These are phyloP conservation scores for Cryptococcus sp. DNA, from an alignment of 1,284 basidiomycete genomes.

Conservation along the genomic window DNA sequence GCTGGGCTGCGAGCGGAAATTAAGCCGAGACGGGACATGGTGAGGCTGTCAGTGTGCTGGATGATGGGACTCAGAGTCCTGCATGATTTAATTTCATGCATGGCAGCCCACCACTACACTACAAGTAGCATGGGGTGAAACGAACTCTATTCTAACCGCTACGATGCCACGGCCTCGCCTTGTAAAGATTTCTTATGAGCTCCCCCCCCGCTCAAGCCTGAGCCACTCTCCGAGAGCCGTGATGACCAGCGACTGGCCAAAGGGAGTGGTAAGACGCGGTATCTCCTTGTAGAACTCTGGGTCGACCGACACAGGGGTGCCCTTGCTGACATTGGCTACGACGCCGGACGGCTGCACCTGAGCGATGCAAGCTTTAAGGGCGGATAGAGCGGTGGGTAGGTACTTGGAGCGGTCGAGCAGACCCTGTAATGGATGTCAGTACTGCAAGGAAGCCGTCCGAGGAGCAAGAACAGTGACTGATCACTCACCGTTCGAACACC, in stretches of 20 bases:
- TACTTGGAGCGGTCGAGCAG: slow-evolving; percentile 46
- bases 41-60: too few species aligned
- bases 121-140: too few species aligned
- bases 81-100: too few species aligned
- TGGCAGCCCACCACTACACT: too few species aligned
- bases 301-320: slow-evolving; percentile 59
- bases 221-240: slow-evolving; percentile 49
- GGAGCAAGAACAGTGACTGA: too few species aligned
- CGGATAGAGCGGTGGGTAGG: slow-evolving; percentile 53
- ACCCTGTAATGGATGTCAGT: slow-evolving; percentile 12
- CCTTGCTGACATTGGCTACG: slow-evolving; percentile 59
- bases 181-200: too few species aligned
- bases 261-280: slow-evolving; percentile 62
- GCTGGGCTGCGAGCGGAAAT: too few species aligned
- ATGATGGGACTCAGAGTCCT: too few species aligned
- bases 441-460: too few species aligned
- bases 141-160: too few species aligned
- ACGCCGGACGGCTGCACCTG: slow-evolving; percentile 59
- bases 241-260: slow-evolving; percentile 60
- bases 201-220: slow-evolving; percentile 28
- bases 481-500: slow-evolving; percentile 53
- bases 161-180: too few species aligned
- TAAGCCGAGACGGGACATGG: too few species aligned
- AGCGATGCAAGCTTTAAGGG: slow-evolving; percentile 57
- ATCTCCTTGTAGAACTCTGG: slow-evolving; percentile 59